Evolutionary conservation across 2,329 filamentous ascomycete genomes (phyloP).

Genomic region (Aspergillus brasiliensis): DNA sequence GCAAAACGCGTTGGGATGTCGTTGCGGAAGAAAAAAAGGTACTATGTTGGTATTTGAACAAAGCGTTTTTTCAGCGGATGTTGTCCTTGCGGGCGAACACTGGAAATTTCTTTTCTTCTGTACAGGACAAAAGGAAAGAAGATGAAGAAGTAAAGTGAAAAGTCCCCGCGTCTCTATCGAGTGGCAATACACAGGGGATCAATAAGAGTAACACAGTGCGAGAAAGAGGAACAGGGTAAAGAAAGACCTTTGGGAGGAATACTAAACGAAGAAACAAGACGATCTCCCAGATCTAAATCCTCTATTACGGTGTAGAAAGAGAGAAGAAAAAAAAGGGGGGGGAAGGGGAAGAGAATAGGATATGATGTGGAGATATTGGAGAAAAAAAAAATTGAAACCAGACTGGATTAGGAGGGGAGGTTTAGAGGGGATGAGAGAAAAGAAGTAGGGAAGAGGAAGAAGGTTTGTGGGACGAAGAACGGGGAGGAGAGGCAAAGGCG

Average conservation of each 20-base stretch:
- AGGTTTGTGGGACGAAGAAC: constrained; percentile 19
- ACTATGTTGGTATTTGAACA: constrained; percentile 12
- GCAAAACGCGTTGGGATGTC: not conserved
- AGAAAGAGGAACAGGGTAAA: constrained; percentile 29
- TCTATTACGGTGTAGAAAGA: constrained; percentile 28
- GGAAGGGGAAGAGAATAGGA: constrained; percentile 17
- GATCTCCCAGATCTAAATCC: constrained; percentile 30
- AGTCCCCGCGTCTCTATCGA: constrained; percentile 23
- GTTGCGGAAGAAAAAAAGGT: constrained; percentile 9
- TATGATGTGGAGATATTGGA: constrained; percentile 21
- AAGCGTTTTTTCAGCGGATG: constrained; percentile 4
- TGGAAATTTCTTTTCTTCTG: constrained; percentile 22
- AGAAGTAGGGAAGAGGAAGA: constrained; percentile 23
- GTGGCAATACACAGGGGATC: constrained; percentile 25
- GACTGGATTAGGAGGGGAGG: constrained; percentile 17
- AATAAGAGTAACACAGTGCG: constrained; percentile 33
- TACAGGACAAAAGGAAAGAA: constrained; percentile 27
- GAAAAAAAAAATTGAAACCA: constrained; percentile 18
- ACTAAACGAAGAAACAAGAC: constrained; percentile 24
- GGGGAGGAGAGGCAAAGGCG: constrained; percentile 19
- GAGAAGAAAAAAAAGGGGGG: constrained; percentile 20
- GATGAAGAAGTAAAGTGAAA: constrained; percentile 25
- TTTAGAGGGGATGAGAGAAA: constrained; percentile 14
- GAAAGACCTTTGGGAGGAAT: constrained; percentile 29
- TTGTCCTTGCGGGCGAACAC: not conserved